Base-by-base conservation (phyloP, 768 basidiomycete genomes). In the Rhizopogon vulgaris region DNA sequence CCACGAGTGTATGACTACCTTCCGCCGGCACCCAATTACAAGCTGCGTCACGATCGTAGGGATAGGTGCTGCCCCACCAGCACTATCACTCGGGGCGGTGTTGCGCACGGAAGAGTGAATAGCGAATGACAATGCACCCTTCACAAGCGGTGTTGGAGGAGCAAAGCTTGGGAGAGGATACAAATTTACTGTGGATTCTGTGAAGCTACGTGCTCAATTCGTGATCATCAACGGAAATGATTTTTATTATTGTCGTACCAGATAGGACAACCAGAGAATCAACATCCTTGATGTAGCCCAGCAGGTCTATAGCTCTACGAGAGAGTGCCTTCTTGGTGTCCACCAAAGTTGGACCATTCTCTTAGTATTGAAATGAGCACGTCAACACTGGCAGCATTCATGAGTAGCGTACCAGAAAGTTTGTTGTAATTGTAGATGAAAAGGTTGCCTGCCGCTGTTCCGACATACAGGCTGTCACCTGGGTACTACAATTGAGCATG, bases 1-100 rank as follows among this genome's bases (percentile, higher is more conserved):
- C 87, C 93, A 94, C 7, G 81, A 78, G 64, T 94, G 93, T 14
- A 96, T 70, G 1, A 94, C 84, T 6, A 90, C 80, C 64, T 85
- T 91, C 56, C 92, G 78, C 55, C 87, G 73, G 64, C 94, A 96
- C 25, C 94, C 95, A 4, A 96, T 77, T 11, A 90, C 75, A 14
- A 99, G 76, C 51, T 78, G 77, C 0, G 92, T 92, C n/a, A 90
- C 72, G 22, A 85, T 67, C 3, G 76, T 77, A 32, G 89, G 84
- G 30, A 87, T 83, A 9, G 78, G 71, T 27, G 74, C 75, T 1
- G 67, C 69, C 27, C 63, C 55, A 27, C 52, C 55, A 8, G 6
- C 18, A 18, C 47, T 52, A 24, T 59, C 65, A 36, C 69, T 62
- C 3, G 64, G 58, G 17, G 67, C 54, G 4, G 69, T 49, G 52